Conservation (phyloP, 2,329 filamentous ascomycete species). For the Davidsoniella neocaledoniae region DNA sequence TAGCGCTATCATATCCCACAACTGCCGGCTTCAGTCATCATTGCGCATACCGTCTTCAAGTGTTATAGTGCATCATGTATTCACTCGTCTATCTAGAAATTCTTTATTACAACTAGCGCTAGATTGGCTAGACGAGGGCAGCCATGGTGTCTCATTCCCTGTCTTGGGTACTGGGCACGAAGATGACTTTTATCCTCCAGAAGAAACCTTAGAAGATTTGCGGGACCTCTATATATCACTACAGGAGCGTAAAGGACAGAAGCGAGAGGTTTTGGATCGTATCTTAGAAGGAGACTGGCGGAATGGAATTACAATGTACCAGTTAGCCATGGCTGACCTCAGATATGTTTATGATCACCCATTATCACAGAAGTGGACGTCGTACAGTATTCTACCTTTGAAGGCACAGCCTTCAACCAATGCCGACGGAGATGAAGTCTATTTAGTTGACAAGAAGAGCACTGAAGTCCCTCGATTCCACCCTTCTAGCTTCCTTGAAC, state of each 20-base stretch:
- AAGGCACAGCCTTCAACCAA: conserved; percentile 19
- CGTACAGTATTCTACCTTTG: conserved; percentile 41
- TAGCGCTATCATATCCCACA: conserved; percentile 45
- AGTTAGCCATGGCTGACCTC: conserved; percentile 52
- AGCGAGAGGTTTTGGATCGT: conserved; percentile 45
- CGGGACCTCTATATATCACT: conserved; percentile 46
- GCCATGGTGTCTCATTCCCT: conserved; percentile 35
- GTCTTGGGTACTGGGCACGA: conserved; percentile 31
- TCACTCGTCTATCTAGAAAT: conserved; percentile 54
- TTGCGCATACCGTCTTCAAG: conserved; percentile 51
- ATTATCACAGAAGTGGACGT: conserved; percentile 45
- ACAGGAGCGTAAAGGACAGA: conserved; percentile 41
- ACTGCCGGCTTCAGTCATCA: conserved; percentile 54
- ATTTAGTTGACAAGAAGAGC: conserved; percentile 25
- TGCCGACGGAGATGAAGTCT: conserved; percentile 17
- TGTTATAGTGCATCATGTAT: conserved; percentile 44
- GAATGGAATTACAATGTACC: conserved; percentile 45
- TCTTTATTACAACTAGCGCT: conserved; percentile 56
- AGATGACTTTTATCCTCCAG: conserved; percentile 49
- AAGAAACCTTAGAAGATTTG: conserved; percentile 47
- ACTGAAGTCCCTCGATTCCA: conserved; percentile 54
- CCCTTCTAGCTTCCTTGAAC: conserved; percentile 61
- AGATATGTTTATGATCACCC: conserved; percentile 51
- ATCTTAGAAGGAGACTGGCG: conserved; percentile 54
- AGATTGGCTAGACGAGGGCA: conserved; percentile 58